Evolutionary conservation across 1,139 yeast species (phyloP).

Genomic region (Kodamaea sp.): DNA sequence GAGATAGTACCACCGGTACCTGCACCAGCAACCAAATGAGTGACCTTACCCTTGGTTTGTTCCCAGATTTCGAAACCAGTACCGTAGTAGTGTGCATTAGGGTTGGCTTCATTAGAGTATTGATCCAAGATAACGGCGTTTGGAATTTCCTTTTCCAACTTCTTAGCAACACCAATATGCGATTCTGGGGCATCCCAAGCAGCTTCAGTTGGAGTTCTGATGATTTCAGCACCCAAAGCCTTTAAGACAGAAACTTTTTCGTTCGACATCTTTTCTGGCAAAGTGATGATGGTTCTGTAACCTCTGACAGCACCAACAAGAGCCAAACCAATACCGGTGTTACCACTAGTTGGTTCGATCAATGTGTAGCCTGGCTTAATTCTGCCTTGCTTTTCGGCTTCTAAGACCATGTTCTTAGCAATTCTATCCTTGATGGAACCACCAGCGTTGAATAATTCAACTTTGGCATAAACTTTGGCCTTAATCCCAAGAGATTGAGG

Average conservation of each 20-base stretch:
- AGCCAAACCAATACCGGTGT: conserved; percentile 87
- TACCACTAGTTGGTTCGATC: conserved; percentile 88
- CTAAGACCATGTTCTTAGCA: conserved; percentile 68
- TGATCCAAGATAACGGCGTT: conserved; percentile 85
- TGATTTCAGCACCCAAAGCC: conserved; percentile 88
- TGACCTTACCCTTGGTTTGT: conserved; percentile 69
- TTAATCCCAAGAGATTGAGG: conserved; percentile 77
- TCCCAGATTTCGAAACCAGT: conserved; percentile 87
- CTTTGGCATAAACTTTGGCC: conserved; percentile 56
- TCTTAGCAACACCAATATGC: conserved; percentile 84
- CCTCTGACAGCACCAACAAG: conserved; percentile 85
- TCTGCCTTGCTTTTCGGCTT: conserved; percentile 75
- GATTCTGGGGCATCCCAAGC: conserved; percentile 94
- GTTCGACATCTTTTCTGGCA: conserved; percentile 91
- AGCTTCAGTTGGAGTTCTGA: conserved; percentile 89
- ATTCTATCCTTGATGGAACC: conserved; percentile 70
- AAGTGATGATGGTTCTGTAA: conserved; percentile 80
- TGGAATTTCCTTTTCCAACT: conserved; percentile 79
- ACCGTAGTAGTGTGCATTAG: conserved; percentile 79
- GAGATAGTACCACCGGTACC: conserved; percentile 86
- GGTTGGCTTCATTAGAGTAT: conserved; percentile 75
- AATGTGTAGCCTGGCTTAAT: conserved; percentile 84
- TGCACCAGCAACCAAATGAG: conserved; percentile 83
- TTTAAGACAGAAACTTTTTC: conserved; percentile 86
- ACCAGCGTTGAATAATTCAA: conserved; percentile 66